phyloP scores from a whole-genome alignment of 2,329 filamentous ascomycete genomes.

The Sordariomycetes sp. region DNA sequence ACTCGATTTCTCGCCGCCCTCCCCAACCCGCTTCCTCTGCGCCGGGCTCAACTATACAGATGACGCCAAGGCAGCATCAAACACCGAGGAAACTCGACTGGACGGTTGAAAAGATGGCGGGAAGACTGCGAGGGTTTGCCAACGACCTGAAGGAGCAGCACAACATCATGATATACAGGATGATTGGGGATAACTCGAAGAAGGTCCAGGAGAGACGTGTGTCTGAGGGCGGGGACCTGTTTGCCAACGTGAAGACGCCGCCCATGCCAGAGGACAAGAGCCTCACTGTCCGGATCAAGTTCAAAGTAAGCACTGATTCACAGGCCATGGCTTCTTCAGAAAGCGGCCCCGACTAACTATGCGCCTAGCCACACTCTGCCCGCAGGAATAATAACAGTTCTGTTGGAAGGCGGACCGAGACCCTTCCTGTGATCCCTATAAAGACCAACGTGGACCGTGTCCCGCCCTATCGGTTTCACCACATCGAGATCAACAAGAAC shows the following conservation, averaged over 20 bases:
- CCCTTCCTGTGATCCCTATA: constrained; percentile 26
- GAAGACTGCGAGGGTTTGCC: constrained; percentile 25
- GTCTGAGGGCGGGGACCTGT: constrained; percentile 32
- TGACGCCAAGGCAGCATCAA: background rate
- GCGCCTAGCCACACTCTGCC: constrained; percentile 29
- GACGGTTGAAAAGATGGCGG: constrained; percentile 31
- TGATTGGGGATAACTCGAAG: background rate
- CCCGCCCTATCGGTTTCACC: constrained; percentile 48
- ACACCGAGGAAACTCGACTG: constrained; percentile 19
- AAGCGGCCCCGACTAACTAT: background rate
- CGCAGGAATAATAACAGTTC: constrained; percentile 24
- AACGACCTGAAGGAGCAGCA: constrained; percentile 34
- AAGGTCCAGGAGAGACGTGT: constrained; percentile 16
- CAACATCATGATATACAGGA: constrained; percentile 11
- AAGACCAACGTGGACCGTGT: constrained; percentile 40
- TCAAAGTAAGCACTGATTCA: constrained; percentile 29
- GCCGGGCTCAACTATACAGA: background rate
- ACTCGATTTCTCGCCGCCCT: background rate
- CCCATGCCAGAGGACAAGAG: constrained; percentile 22
- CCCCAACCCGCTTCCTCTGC: background rate
- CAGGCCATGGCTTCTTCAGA: background rate
- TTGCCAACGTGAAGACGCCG: constrained; percentile 29
- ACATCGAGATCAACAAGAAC: constrained; percentile 49
- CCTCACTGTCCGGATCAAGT: constrained; percentile 35
- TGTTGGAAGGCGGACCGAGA: constrained; percentile 24